Base-by-base conservation (phyloP, 176 grass and related monocot species). In the Aegilops sharonensis region DNA sequence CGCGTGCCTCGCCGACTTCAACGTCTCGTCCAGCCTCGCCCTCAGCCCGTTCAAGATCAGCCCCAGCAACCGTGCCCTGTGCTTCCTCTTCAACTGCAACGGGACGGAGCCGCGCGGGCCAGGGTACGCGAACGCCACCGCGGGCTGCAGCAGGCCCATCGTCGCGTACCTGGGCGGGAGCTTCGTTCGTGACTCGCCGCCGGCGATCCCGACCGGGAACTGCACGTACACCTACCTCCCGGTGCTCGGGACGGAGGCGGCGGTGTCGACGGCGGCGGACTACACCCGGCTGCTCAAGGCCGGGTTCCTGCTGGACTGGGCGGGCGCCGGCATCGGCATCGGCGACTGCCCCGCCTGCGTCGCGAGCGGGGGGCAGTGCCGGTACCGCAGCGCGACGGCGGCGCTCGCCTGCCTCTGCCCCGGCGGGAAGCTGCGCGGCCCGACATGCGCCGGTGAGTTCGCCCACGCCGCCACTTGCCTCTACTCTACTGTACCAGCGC, bases 301-400 rank as follows among this genome's bases (percentile, higher is more conserved):
- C 5, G 91, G 93, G 9, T 93, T 89, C 78, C 42, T 91, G 13
- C 37, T 93, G n/a, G 79, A 87, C 42, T 98, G 93, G 93, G 4
- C 4, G 9, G 2, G 1, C n/a, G 6, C 7, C 32, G 39, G 21
- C 1, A 39, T 39, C 37, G 3, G 0, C 11, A 20, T 81, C 24
- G 84, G 84, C 11, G 34, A 78, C 50, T 85, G 71, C 78, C 11
- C 3, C 5, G 2, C 54, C 0, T 82, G 95, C 76, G 35, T 13
- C 25, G 8, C 5, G 0, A 92, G 67, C 64, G 91, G 87, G 1
- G 95, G 90, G 1, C 50, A 32, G 77, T 97, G 92, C 69, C 86
- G 92, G 23, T 91, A 87, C 76, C 3, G 57, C 6, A 59, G 1
- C 85, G 1, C 6, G 1, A 15, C n/a, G 5, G 34, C 0, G 18